Percentiles rank a stretch among this genome's conserved stretches.
Conservation (phyloP, 169 alveolate genomes). For the Theileria annulata region DNA sequence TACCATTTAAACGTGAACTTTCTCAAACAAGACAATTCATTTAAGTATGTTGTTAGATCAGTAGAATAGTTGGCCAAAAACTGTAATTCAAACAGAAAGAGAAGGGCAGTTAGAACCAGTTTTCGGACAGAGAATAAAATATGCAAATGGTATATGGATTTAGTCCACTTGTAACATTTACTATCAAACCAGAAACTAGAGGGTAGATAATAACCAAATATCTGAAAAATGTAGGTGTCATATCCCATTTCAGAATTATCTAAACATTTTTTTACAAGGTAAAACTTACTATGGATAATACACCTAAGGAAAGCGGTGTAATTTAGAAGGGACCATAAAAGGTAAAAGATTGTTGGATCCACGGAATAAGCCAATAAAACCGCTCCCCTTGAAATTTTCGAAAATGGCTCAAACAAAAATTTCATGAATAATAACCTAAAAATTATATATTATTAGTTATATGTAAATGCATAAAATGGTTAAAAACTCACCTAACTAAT, state of each 20-base stretch:
- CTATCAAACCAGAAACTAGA: conserved; percentile 28
- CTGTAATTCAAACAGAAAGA: conserved; percentile 55
- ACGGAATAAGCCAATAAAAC: conserved; percentile 56
- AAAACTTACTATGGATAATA: conserved; percentile 21
- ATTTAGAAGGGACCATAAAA: conserved; percentile 51
- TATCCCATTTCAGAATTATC: background rate
- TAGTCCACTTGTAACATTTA: conserved; percentile 45
- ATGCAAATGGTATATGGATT: conserved; percentile 41
- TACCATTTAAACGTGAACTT: conserved; percentile 65
- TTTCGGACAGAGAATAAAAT: conserved; percentile 46
- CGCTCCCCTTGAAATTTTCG: conserved; percentile 44
- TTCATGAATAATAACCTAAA: conserved; percentile 51
- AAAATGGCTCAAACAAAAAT: conserved; percentile 49
- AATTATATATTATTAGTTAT: background rate
- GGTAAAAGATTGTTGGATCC: conserved; percentile 58
- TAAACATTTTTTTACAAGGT: background rate
- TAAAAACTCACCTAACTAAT: conserved; percentile 19
- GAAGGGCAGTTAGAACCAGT: conserved; percentile 40
- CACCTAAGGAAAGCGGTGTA: conserved; percentile 33
- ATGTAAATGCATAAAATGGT: background rate
- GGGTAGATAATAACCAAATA: conserved; percentile 22
- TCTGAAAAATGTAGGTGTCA: conserved; percentile 15
- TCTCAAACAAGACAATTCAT: conserved; percentile 38
- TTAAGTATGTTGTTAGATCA: conserved; percentile 36
- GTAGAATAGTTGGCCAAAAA: conserved; percentile 55